Evolutionary conservation across 2,329 filamentous ascomycete genomes (phyloP).

Genomic region (Sporothrix mexicana): DNA sequence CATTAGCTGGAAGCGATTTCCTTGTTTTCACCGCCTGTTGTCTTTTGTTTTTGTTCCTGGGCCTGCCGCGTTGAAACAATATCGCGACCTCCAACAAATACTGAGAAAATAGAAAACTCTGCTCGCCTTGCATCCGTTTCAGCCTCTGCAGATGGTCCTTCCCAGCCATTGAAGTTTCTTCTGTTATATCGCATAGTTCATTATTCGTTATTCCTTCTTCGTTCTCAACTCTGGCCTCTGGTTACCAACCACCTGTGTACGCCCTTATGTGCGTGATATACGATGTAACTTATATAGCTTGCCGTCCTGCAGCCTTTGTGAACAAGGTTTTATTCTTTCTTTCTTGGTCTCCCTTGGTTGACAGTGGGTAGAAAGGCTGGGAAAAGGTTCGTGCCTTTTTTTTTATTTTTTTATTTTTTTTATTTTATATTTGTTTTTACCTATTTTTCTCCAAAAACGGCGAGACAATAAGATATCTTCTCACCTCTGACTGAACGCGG

Average conservation of each 20-base stretch:
- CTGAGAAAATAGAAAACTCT: not conserved
- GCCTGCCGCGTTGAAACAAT: not conserved
- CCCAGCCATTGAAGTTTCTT: not conserved
- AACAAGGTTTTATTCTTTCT: not conserved
- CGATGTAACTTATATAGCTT: too few species aligned
- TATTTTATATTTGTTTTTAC: not conserved
- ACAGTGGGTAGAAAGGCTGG: not conserved
- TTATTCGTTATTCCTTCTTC: not conserved
- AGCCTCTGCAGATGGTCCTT: not conserved
- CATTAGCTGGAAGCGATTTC: constrained; percentile 5
- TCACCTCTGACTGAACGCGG: not conserved
- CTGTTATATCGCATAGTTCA: not conserved
- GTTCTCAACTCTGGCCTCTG: not conserved
- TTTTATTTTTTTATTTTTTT: not conserved
- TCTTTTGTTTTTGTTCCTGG: not conserved
- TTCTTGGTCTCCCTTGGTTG: not conserved
- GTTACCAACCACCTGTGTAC: not conserved
- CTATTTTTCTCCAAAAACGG: not conserved
- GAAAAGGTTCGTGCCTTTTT: not conserved
- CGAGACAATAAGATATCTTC: too few species aligned
- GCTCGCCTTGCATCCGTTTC: not conserved
- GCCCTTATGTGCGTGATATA: not conserved
- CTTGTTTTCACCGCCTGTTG: not conserved
- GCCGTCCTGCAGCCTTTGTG: not conserved
- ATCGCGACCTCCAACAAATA: not conserved